These are phyloP conservation scores for Vairimorpha necatrix DNA, from an alignment of 371 early-diverging fungal species.

Conservation along the genomic window DNA sequence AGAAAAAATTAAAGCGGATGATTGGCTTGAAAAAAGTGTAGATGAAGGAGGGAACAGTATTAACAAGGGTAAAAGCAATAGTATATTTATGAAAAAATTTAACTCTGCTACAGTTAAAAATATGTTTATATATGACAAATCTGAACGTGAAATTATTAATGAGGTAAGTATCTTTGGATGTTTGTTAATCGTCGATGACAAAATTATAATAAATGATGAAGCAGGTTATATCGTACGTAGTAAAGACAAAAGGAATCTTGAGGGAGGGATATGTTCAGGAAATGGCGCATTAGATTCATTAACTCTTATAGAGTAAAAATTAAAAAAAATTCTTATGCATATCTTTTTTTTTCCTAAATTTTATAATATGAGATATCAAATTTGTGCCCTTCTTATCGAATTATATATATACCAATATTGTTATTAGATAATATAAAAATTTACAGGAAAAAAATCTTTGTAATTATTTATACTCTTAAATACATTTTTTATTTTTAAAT, in stretches of 20 bases:
- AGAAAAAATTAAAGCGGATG: background rate
- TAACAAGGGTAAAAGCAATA: background rate
- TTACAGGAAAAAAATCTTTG: too few relatives aligned
- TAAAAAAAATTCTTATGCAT: too few relatives aligned
- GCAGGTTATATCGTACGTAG: conserved; percentile 42
- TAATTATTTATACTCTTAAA: too few relatives aligned
- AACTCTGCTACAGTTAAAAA: conserved; percentile 5
- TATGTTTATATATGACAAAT: background rate
- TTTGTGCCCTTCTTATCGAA: too few relatives aligned
- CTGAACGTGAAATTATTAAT: conserved; percentile 16
- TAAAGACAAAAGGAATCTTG: conserved; percentile 36
- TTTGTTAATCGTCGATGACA: background rate
- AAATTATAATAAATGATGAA: background rate
- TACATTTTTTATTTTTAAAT: too few relatives aligned
- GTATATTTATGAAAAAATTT: conserved; percentile 48
- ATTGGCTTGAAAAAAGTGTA: conserved; percentile 34
- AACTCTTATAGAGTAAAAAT: background rate
- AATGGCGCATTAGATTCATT: conserved; percentile 41
- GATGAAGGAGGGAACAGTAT: conserved; percentile 44
- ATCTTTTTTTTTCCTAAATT: too few relatives aligned
- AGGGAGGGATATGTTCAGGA: conserved; percentile 49
- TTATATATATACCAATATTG: too few relatives aligned
- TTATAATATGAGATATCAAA: too few relatives aligned
- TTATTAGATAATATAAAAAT: too few relatives aligned
- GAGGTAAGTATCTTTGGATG: conserved; percentile 49